Conservation (phyloP, 768 basidiomycete species). For the Lanmaoa rubissima region DNA sequence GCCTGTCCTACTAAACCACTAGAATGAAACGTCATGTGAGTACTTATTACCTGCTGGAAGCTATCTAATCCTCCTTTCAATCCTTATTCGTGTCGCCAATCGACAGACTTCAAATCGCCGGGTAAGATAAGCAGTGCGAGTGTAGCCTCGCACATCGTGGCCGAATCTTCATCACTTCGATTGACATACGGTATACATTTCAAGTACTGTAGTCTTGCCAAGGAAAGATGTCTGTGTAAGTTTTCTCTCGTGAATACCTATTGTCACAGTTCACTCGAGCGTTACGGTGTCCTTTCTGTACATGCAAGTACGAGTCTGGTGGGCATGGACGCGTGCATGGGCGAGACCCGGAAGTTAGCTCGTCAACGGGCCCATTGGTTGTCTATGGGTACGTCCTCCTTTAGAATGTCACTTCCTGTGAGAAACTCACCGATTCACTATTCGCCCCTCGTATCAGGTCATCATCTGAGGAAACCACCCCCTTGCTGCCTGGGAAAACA, state of each 20-base stretch:
- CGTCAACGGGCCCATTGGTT: background rate
- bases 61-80: too few species aligned
- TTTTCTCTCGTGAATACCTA: background rate
- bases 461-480: conserved; percentile 3
- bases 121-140: too few species aligned
- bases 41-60: too few species aligned
- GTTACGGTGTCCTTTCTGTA: background rate
- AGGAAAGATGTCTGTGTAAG: background rate
- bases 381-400: background rate
- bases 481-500: conserved; percentile 7
- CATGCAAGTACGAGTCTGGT: background rate
- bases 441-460: background rate
- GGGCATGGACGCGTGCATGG: background rate
- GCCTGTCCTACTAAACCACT: too few species aligned
- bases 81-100: too few species aligned
- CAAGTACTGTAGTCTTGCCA: background rate
- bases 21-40: too few species aligned
- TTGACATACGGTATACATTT: background rate
- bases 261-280: too few species aligned
- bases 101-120: too few species aligned
- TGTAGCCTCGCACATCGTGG: background rate
- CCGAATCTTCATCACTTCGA: background rate
- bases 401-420: too few species aligned
- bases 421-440: background rate
- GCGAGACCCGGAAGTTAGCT: background rate